Evolutionary conservation across 1,284 basidiomycete genomes (phyloP).

Genomic region (Retiboletus flavoniger): DNA sequence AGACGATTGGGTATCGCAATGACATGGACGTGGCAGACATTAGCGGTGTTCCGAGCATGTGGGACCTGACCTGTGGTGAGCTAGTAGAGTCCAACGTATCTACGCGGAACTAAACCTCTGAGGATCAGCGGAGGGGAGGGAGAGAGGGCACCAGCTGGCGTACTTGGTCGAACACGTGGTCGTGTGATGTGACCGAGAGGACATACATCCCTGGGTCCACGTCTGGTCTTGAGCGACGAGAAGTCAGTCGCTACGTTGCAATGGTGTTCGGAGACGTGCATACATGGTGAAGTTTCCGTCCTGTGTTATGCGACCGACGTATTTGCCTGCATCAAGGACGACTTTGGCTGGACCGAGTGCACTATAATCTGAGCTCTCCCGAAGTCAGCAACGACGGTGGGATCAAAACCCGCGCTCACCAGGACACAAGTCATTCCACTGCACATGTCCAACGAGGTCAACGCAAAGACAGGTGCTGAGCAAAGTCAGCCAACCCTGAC

Average conservation of each 20-base stretch:
- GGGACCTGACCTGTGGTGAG: conserved; percentile 58
- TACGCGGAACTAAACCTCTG: conserved; percentile 41
- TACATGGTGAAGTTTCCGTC: conserved; percentile 72
- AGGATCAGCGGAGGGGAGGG: conserved; percentile 3
- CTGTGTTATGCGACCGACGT: conserved; percentile 50
- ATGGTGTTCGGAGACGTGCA: conserved; percentile 42
- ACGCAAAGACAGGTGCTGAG: conserved; percentile 41
- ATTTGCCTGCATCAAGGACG: conserved; percentile 56
- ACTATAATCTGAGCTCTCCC: conserved; percentile 37
- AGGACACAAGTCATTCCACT: conserved; percentile 65
- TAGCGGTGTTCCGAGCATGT: conserved; percentile 67
- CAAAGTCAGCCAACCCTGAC: not conserved
- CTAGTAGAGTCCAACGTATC: conserved; percentile 52
- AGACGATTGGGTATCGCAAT: conserved; percentile 65
- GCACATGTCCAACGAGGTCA: conserved; percentile 58
- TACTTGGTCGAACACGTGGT: conserved; percentile 69
- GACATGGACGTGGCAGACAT: conserved; percentile 54
- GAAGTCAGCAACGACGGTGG: conserved; percentile 2
- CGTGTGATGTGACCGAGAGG: conserved; percentile 62
- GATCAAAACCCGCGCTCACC: conserved; percentile 40
- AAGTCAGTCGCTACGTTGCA: conserved; percentile 11
- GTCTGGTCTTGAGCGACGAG: conserved; percentile 47
- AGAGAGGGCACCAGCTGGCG: conserved; percentile 11
- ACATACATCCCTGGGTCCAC: conserved; percentile 65
- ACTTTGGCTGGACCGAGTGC: conserved; percentile 58